Evolutionary conservation across 805 yeast genomes (phyloP).

Genomic region (Sugiyamaella smithiae): DNA sequence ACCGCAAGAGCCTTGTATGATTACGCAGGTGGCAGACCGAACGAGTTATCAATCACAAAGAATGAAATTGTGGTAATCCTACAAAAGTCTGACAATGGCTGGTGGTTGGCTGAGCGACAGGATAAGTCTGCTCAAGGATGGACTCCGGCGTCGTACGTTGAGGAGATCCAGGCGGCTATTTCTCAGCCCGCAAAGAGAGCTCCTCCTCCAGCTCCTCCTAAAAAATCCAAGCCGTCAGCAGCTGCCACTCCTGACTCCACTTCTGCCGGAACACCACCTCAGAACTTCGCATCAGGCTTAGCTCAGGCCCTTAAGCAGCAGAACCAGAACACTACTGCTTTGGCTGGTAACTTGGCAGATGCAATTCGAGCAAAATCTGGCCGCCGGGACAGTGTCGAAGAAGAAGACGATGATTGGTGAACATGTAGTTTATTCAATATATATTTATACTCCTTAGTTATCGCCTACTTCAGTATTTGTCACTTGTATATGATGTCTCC

Average conservation of each 20-base stretch:
- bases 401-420: slow-evolving; percentile 41
- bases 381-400: slow-evolving; percentile 64
- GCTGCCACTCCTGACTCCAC: slow-evolving; percentile 23
- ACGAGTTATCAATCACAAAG: slow-evolving; percentile 72
- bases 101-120: slow-evolving; percentile 84
- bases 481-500: no score
- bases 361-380: slow-evolving; percentile 73
- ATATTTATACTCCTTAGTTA: no score
- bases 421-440: not conserved
- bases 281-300: slow-evolving; percentile 49
- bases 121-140: slow-evolving; percentile 86
- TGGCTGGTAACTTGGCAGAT: slow-evolving; percentile 86
- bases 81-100: slow-evolving; percentile 77
- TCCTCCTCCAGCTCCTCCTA: slow-evolving; percentile 29
- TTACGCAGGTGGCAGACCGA: slow-evolving; percentile 82
- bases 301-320: slow-evolving; percentile 69
- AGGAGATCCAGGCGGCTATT: slow-evolving; percentile 29
- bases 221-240: slow-evolving; percentile 23
- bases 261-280: slow-evolving; percentile 23
- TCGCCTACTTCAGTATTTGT: no score
- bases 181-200: slow-evolving; percentile 27
- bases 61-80: slow-evolving; percentile 73
- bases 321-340: slow-evolving; percentile 54
- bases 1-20: slow-evolving; percentile 84
- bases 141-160: slow-evolving; percentile 94